Evolutionary conservation across 2,329 filamentous ascomycete genomes (phyloP).

Genomic region (Tolypocladium paradoxum): DNA sequence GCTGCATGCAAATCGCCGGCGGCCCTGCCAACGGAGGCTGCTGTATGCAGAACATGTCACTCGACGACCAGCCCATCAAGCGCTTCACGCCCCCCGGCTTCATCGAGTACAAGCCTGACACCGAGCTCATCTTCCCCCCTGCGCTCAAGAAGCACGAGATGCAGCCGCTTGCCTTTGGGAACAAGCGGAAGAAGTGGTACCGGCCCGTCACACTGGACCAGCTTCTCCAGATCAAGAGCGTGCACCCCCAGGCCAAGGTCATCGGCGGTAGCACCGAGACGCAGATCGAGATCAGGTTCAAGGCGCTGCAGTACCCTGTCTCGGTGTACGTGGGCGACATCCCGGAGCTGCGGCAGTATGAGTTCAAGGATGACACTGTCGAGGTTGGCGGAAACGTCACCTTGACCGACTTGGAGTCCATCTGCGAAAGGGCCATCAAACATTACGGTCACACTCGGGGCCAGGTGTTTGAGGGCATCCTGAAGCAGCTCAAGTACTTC

Average conservation of each 20-base stretch:
- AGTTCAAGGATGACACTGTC: constrained; percentile 68
- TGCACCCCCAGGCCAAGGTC: constrained; percentile 77
- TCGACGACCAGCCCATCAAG: constrained; percentile 45
- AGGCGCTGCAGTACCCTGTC: constrained; percentile 78
- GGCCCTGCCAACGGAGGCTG: constrained; percentile 38
- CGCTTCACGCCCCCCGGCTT: constrained; percentile 79
- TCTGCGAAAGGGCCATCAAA: constrained; percentile 68
- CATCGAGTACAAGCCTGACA: constrained; percentile 88
- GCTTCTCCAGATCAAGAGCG: constrained; percentile 81
- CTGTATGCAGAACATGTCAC: constrained; percentile 52
- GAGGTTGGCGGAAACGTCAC: constrained; percentile 90
- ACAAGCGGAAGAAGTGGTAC: constrained; percentile 91
- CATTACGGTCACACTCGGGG: constrained; percentile 62
- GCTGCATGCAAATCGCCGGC: constrained; percentile 58
- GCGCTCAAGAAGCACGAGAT: constrained; percentile 73
- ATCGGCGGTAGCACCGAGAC: constrained; percentile 96
- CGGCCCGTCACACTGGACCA: constrained; percentile 79
- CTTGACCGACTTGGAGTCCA: constrained; percentile 79
- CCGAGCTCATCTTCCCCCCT: constrained; percentile 90
- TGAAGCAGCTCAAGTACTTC: constrained; percentile 92
- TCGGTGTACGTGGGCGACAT: constrained; percentile 94
- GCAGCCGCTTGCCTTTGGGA: constrained; percentile 76
- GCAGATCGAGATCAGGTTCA: constrained; percentile 98
- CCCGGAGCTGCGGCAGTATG: constrained; percentile 72
- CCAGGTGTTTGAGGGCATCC: constrained; percentile 81